These are phyloP conservation scores for Protostelium mycophagum DNA, from an alignment of 78 protist species.

Conservation along the genomic window DNA sequence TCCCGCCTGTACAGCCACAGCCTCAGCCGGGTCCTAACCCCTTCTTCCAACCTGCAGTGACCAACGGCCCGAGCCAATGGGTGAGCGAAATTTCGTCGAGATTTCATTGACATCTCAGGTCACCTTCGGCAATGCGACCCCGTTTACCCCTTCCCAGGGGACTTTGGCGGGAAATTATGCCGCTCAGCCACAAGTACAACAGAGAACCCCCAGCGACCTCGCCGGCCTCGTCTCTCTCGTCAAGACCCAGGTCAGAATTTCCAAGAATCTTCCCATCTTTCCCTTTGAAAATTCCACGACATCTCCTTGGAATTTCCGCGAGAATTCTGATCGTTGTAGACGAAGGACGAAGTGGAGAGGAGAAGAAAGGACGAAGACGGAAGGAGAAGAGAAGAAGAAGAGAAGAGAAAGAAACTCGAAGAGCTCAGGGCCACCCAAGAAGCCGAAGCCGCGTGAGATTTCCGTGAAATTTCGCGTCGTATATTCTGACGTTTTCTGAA, in stretches of 20 bases:
- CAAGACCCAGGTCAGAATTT: too few relatives aligned
- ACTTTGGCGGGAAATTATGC: background rate
- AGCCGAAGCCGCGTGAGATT: background rate
- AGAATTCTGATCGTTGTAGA: too few relatives aligned
- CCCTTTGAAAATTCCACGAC: too few relatives aligned
- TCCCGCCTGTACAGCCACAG: too few relatives aligned
- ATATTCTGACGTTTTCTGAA: background rate
- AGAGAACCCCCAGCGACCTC: background rate
- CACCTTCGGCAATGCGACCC: background rate
- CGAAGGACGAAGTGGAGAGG: background rate
- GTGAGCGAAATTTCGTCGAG: background rate
- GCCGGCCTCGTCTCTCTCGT: background rate
- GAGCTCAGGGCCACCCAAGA: background rate
- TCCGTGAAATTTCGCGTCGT: background rate
- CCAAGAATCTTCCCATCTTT: too few relatives aligned
- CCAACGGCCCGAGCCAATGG: background rate
- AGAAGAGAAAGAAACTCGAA: background rate
- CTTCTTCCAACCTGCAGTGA: background rate
- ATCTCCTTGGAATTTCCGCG: too few relatives aligned
- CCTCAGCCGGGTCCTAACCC: background rate
- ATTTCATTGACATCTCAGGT: background rate
- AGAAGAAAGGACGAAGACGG: background rate
- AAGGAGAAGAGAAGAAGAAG: background rate
- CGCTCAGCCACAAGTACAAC: background rate
- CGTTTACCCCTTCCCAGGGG: background rate